Conservation (phyloP, 768 basidiomycete genomes). For the Amanita thiersii region DNA sequence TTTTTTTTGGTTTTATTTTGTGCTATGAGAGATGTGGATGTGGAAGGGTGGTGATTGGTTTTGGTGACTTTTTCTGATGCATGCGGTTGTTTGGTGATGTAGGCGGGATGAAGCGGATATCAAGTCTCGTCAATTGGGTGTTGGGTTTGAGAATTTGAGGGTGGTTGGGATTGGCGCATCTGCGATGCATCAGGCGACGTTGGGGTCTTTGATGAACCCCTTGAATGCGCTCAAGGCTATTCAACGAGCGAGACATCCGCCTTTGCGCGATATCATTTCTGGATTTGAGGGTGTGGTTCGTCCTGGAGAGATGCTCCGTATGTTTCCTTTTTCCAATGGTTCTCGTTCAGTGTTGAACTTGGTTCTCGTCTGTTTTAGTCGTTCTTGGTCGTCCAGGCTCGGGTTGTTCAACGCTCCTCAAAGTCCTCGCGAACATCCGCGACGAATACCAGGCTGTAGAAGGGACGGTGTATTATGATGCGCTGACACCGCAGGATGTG, state of each 20-base stretch:
- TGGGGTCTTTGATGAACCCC: slow-evolving; percentile 59
- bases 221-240: slow-evolving; percentile 32
- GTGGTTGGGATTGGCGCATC: slow-evolving; percentile 54
- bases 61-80: neutral
- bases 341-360: neutral
- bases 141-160: slow-evolving; percentile 47
- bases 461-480: slow-evolving; percentile 72
- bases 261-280: slow-evolving; percentile 52
- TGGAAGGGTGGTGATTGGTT: no score
- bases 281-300: slow-evolving; percentile 58
- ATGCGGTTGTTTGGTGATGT: neutral
- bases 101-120: slow-evolving; percentile 45
- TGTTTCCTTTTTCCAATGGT: slow-evolving; percentile 19
- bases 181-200: slow-evolving; percentile 45
- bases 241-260: slow-evolving; percentile 46
- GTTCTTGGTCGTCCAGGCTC: slow-evolving; percentile 83
- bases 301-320: slow-evolving; percentile 73
- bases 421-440: slow-evolving; percentile 70
- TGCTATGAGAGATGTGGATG: no score
- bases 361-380: slow-evolving; percentile 30
- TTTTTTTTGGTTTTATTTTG: neutral
- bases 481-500: slow-evolving; percentile 60
- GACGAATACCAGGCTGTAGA: slow-evolving; percentile 57
- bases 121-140: slow-evolving; percentile 47
- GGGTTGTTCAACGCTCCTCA: slow-evolving; percentile 81